These are phyloP conservation scores for Magnolia sinica DNA, from an alignment of 164 flowering plant genomes.

Conservation along the genomic window DNA sequence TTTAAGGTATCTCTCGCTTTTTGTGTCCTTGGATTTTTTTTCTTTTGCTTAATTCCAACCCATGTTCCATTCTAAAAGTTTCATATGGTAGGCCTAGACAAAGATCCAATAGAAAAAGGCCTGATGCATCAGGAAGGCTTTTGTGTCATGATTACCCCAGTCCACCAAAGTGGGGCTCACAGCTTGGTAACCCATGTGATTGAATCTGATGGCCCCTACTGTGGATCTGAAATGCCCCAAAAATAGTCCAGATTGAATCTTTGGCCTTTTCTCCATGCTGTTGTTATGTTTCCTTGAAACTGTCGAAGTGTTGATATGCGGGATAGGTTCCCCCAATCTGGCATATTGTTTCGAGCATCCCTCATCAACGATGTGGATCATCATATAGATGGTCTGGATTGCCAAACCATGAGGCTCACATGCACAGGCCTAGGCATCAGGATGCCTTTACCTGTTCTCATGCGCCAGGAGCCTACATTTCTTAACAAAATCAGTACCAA, in stretches of 20 bases:
- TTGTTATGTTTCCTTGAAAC: no score
- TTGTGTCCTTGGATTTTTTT: neutral
- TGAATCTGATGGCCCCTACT: no score
- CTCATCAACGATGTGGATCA: neutral
- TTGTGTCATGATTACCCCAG: no score
- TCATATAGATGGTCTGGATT: neutral
- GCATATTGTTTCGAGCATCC: no score
- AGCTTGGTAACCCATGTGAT: no score
- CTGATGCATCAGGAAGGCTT: no score
- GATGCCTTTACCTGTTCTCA: neutral
- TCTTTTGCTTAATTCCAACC: neutral
- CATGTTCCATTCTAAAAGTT: neutral
- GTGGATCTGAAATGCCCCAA: no score
- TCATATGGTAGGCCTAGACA: neutral
- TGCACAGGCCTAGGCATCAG: neutral
- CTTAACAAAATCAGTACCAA: neutral
- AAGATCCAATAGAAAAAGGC: neutral
- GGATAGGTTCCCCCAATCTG: no score
- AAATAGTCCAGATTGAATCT: no score
- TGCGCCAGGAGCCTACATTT: neutral
- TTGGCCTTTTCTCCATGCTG: no score
- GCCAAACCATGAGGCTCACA: neutral
- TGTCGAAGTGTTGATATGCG: no score
- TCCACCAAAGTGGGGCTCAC: no score
- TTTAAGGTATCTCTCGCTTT: conserved; percentile 56